Evolutionary conservation across 2,329 filamentous ascomycete genomes (phyloP).

Genomic region (Trichoderma sp.): DNA sequence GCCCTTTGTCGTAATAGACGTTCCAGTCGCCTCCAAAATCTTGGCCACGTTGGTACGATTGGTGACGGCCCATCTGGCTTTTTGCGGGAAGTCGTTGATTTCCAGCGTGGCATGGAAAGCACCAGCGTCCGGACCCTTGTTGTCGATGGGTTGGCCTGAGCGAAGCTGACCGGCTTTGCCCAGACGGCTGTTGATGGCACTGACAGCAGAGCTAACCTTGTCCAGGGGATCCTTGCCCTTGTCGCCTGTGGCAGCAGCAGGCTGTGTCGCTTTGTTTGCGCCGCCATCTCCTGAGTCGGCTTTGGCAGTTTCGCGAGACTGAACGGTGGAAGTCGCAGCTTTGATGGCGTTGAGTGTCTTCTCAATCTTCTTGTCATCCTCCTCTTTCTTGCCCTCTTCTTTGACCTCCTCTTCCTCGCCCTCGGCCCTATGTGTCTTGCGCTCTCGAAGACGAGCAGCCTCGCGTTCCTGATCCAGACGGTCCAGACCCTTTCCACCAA

Average conservation of each 20-base stretch:
- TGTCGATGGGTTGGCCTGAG: conserved; percentile 93
- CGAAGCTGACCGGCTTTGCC: conserved; percentile 88
- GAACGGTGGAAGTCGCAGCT: conserved; percentile 61
- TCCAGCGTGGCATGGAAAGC: conserved; percentile 96
- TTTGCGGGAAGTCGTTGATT: conserved; percentile 99
- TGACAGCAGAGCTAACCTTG: conserved; percentile 87
- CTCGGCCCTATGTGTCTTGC: conserved; percentile 87
- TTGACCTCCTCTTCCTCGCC: conserved; percentile 81
- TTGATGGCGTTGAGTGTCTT: conserved; percentile 68
- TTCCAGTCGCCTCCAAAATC: conserved; percentile 91
- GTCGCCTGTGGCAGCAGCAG: conserved; percentile 58
- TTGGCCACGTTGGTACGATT: conserved; percentile 98
- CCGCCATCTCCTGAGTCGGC: conserved; percentile 40
- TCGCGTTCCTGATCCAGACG: conserved; percentile 89
- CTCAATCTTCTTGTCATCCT: conserved; percentile 70
- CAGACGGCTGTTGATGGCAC: conserved; percentile 86
- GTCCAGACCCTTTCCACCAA: conserved; percentile 93
- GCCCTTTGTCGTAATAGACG: conserved; percentile 96
- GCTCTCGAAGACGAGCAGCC: conserved; percentile 80
- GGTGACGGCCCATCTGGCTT: conserved; percentile 97
- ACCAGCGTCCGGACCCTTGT: conserved; percentile 95
- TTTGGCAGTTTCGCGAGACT: conserved; percentile 56
- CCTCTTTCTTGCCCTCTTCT: conserved; percentile 74
- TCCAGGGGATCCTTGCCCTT: conserved; percentile 74
- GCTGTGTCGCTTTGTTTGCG: conserved; percentile 51